Evolutionary conservation across 805 yeast genomes (phyloP), one percentile per base, ranked within the genome.

Genomic region (Candida ipomoeae): DNA sequence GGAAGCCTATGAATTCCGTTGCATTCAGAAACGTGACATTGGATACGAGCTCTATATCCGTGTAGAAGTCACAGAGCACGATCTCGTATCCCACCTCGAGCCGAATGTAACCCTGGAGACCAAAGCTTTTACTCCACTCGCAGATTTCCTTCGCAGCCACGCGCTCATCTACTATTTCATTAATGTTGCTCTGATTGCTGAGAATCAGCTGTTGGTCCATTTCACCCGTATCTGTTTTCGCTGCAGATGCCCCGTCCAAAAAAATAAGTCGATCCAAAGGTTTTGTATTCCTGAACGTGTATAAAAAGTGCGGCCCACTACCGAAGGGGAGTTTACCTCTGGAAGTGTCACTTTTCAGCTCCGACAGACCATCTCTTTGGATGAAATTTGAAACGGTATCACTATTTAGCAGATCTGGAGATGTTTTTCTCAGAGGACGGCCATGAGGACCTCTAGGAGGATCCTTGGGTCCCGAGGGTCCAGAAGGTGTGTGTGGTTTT

Each of bases 231-330:
- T 48, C 37, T 0, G 75, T 66, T 60, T 82, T 83, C 0, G 86
- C 81, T n/a, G 86, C 88, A 29, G 85, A 81, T 0, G 87, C 85
- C 5, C 88, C 88, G 53, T 83, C 87, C n/a, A 83, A 60, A 46
- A 75, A 73, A 5, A 83, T 67, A 31, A 83, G 59, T 54, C 71
- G 77, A 53, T 70, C 71, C 46, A 83, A 61, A 3, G 85, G 82
- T 52, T 66, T 69, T 3, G 63, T 65, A 8, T 75, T 77, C 52
- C 70, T 65, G 55, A 81, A 80, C 0, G 85, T 79, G 54, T 75
- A 65, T 44, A 80, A 50, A 17, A 63, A 55, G 5, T 48, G 38
- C 10, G 38, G 40, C n/a, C 46, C 50, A 1, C 20, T n/a, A 6
- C 15, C 51, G 14, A 29, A 18, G 14, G 40, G 48, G 34, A 20